Base-by-base conservation (phyloP, 2,329 filamentous ascomycete genomes). In the Trichophyton rubrum region DNA sequence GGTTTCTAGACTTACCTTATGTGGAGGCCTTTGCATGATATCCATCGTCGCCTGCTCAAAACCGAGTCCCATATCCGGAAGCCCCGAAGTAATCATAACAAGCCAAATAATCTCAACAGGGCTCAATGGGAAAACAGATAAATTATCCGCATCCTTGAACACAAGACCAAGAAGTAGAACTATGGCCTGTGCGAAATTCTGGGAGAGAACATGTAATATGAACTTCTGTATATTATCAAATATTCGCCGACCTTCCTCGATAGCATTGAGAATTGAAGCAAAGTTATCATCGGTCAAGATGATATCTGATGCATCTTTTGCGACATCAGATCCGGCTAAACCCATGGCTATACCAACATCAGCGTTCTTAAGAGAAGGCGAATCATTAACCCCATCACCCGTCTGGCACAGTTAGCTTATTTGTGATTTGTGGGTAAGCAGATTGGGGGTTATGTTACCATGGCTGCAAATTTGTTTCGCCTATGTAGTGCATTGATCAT, bases 191-290 rank as follows among this genome's bases (percentile, higher is more conserved):
- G 88, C 89, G 47, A 95, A 86, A 69, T 95, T 95, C 70, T 89
- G 85, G 0, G 85, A 84, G 41, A 93, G 80, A 35, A 92, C 75
- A 70, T 90, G 89, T 45, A 93, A 79, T 55, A 93, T 85, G 68
- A 93, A 93, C 68, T 92, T 92, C 69, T 93, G 88, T 64, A 93
- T 90, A 68, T 93, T 93, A 74, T 92, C 88, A 68, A 91, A 92
- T 78, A 92, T 91, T 64, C 89, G 83, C 2, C 89, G 84, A 30
- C 89, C 89, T 73, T 92, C 88, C 66, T 88, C 86, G 65, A 93
- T 89, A 6, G 88, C 89, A 47, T 89, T 83, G 20, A 92, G 85
- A 63, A 95, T 93, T 0, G 86, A 89, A 66, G 90, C 88, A 74
- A 95, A 95, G 75, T 63, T 63, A 47, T 63, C 62, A 59, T 63